A percentile compares a stretch with the other conserved stretches of the same genome.
These are phyloP conservation scores for Podila epicladia DNA, from an alignment of 192 early-diverging fungal species.

Conservation along the genomic window DNA sequence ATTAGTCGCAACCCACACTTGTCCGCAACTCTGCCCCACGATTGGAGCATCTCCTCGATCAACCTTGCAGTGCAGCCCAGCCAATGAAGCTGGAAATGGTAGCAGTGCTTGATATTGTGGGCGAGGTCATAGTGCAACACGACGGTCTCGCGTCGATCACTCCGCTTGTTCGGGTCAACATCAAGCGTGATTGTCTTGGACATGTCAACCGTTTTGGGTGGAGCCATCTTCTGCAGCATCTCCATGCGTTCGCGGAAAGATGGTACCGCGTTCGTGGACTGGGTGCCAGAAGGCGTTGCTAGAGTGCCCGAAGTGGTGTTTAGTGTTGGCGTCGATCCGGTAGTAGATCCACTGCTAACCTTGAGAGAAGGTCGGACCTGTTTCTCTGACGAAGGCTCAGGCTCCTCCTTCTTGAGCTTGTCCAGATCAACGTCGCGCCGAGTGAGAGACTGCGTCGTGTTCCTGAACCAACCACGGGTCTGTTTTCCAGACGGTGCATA, in stretches of 20 bases:
- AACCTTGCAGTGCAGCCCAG: slow-evolving; percentile 90
- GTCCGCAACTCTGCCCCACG: slow-evolving; percentile 84
- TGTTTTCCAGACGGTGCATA: slow-evolving; percentile 55
- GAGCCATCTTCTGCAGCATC: slow-evolving; percentile 44
- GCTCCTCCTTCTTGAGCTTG: slow-evolving; percentile 24
- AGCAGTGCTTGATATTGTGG: slow-evolving; percentile 89
- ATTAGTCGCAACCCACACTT: slow-evolving; percentile 90
- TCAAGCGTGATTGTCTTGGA: slow-evolving; percentile 79
- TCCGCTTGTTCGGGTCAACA: slow-evolving; percentile 82
- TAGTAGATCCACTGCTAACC: slow-evolving; percentile 6
- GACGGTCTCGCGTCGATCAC: slow-evolving; percentile 83
- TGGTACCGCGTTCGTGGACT: slow-evolving; percentile 12
- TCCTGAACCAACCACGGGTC: slow-evolving; percentile 60
- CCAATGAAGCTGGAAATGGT: slow-evolving; percentile 96
- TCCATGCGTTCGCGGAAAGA: slow-evolving; percentile 42
- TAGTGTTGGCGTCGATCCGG: slow-evolving; percentile 15
- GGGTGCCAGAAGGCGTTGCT: not conserved
- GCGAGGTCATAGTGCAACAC: slow-evolving; percentile 90
- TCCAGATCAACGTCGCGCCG: slow-evolving; percentile 29
- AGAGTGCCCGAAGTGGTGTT: not conserved
- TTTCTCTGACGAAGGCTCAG: slow-evolving; percentile 15
- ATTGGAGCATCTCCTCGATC: slow-evolving; percentile 85
- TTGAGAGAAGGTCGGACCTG: slow-evolving; percentile 23
- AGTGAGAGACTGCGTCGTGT: slow-evolving; percentile 35
- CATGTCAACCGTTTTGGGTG: slow-evolving; percentile 66